These are phyloP conservation scores for Colletotrichum tropicicola DNA, from an alignment of 2,329 filamentous ascomycete species.

Conservation along the genomic window DNA sequence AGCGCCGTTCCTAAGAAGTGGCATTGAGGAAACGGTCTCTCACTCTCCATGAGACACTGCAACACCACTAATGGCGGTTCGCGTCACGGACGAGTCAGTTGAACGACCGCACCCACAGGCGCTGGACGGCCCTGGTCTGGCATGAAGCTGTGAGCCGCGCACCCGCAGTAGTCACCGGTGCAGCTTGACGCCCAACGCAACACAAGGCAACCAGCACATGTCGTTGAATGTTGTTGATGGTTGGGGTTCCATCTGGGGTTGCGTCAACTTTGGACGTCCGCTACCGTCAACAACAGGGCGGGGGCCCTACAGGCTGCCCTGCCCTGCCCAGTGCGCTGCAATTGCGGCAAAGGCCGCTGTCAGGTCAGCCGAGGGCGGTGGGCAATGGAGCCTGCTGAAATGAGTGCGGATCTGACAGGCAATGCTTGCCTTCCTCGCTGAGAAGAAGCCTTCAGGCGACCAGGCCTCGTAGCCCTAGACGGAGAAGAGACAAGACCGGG, in stretches of 20 bases:
- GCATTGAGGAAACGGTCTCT: slow-evolving; percentile 3
- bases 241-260: background rate
- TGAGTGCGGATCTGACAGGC: slow-evolving; percentile 20
- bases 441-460: slow-evolving; percentile 6
- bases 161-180: background rate
- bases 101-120: background rate
- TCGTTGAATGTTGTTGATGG: too few relatives aligned
- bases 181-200: slow-evolving; percentile 3
- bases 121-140: too few relatives aligned
- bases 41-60: slow-evolving; percentile 12
- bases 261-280: background rate
- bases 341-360: slow-evolving; percentile 28
- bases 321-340: background rate
- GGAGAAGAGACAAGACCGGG: background rate
- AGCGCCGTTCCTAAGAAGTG: background rate
- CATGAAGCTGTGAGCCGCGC: too few relatives aligned
- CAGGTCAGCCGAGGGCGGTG: slow-evolving; percentile 2
- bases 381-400: slow-evolving; percentile 22
- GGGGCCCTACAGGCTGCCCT: background rate
- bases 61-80: slow-evolving; percentile 1
- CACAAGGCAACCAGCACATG: background rate
- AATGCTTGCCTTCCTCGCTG: background rate
- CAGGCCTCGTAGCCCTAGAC: background rate
- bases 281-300: background rate
- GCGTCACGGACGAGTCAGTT: slow-evolving; percentile 19